A percentile compares a stretch with the other conserved stretches of the same genome.
These are phyloP conservation scores for Misopates orontium DNA, from an alignment of 257 asterid species.

Conservation along the genomic window DNA sequence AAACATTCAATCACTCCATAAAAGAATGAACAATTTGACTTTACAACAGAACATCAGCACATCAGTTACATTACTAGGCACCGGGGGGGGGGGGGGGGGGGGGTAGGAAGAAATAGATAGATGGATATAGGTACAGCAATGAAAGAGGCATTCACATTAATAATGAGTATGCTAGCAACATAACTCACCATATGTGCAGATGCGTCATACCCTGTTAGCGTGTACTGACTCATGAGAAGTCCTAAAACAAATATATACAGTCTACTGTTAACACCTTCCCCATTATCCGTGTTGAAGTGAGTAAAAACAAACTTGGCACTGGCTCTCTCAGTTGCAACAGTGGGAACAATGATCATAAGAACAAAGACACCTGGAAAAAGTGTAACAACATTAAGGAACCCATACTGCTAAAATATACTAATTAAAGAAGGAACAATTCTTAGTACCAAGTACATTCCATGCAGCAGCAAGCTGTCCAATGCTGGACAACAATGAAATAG, in stretches of 20 bases:
- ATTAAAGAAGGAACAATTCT: not conserved
- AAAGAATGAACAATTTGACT: not conserved
- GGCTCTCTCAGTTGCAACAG: slow-evolving; percentile 77
- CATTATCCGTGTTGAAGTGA: slow-evolving; percentile 76
- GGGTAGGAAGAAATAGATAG: too few species aligned
- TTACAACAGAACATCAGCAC: not conserved
- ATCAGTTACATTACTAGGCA: not conserved
- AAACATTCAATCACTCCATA: not conserved
- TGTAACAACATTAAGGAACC: slow-evolving; percentile 10
- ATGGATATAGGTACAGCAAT: not conserved
- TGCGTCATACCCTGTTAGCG: slow-evolving; percentile 88
- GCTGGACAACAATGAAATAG: slow-evolving; percentile 77
- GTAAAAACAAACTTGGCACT: slow-evolving; percentile 82
- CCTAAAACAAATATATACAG: slow-evolving; percentile 81
- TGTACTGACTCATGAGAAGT: slow-evolving; percentile 95
- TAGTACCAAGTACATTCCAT: slow-evolving; percentile 82
- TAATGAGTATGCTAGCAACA: slow-evolving; percentile 11
- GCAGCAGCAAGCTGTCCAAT: slow-evolving; percentile 91
- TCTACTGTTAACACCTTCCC: slow-evolving; percentile 59
- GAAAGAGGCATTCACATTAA: not conserved
- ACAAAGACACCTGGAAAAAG: slow-evolving; percentile 80
- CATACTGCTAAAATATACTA: not conserved
- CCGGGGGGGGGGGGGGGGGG: too few species aligned
- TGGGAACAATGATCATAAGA: slow-evolving; percentile 83
- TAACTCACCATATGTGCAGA: slow-evolving; percentile 95